Evolutionary conservation across 805 yeast genomes (phyloP), one percentile per base, ranked within the genome.

Genomic region (Candida chilensis): DNA sequence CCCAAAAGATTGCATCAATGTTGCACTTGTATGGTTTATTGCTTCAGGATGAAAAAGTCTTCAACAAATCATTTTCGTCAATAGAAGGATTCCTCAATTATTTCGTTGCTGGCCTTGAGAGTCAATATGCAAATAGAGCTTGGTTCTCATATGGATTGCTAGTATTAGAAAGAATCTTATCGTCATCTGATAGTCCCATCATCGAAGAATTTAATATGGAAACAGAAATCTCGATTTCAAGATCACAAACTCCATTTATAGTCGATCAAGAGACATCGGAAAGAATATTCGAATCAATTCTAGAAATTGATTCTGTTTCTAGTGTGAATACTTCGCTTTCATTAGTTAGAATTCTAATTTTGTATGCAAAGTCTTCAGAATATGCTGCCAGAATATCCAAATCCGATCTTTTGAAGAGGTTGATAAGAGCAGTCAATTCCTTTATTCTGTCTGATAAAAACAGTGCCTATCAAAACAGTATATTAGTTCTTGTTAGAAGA

Each of bases 81-180:
- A 37, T 65, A 10, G 59, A 56, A 5, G 45, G 48, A 5, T 64
- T 70, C 32, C 36, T 64, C 3, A 28, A 39, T 0, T 60, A 59
- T 20, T 44, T 74, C 18, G 43, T 54, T 9, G 49, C 43, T 2
- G 54, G 57, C 3, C 36, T 74, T 8, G 48, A 40, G 1, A 52
- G 62, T 2, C 61, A 60, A 22, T 44, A 48, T 34, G 53, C 52
- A 2, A 64, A 69, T 36, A 44, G 59, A 17, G 59, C 63, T 11
- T 84, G 84, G 79, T 73, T 74, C 41, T 68, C 79, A 0, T 61
- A 69, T 33, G 72, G 75, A 0, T 46, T 85, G 20, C 50, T 64
- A 16, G 64, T 77, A 4, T 59, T 74, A 27, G 83, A 76, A 32
- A 70, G 67, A 20, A 50, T 77, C 3, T 42, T 82, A 26, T 59